Evolutionary conservation across 2,329 filamentous ascomycete species (phyloP).

Genomic region (Penicillium concentricum): DNA sequence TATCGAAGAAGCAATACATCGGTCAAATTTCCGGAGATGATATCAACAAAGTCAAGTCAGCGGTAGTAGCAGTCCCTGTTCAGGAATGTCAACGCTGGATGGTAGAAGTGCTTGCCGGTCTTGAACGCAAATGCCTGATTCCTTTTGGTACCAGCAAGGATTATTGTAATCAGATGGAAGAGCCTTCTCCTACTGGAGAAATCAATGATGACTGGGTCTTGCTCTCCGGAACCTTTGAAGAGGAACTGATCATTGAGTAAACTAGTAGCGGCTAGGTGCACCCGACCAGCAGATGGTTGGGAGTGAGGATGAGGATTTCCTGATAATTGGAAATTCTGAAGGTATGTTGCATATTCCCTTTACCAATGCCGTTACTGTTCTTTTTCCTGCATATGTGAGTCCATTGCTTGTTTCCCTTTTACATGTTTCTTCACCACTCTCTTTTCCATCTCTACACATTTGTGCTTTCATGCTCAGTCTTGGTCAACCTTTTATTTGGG

Average conservation of each 20-base stretch:
- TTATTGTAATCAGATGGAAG: neutral
- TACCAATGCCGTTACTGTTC: neutral
- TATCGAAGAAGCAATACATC: neutral
- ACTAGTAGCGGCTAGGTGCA: neutral
- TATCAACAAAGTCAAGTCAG: neutral
- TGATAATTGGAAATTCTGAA: neutral
- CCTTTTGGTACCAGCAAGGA: neutral
- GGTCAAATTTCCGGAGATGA: neutral
- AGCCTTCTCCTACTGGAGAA: neutral
- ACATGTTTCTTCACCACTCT: neutral
- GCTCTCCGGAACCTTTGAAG: neutral
- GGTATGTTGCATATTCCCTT: neutral
- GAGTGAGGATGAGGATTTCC: neutral
- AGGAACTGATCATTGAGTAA: neutral
- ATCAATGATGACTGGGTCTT: neutral
- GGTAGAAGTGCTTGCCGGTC: neutral
- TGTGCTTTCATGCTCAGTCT: neutral
- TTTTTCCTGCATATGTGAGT: neutral
- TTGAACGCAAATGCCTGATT: neutral
- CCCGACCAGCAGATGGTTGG: too few relatives aligned
- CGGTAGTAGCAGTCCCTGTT: neutral
- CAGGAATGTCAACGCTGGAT: neutral
- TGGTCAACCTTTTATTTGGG: neutral
- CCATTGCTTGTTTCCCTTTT: neutral
- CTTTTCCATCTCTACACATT: neutral